Conservation (phyloP, 2,329 filamentous ascomycete species). For the Trichoderma asperellum region DNA sequence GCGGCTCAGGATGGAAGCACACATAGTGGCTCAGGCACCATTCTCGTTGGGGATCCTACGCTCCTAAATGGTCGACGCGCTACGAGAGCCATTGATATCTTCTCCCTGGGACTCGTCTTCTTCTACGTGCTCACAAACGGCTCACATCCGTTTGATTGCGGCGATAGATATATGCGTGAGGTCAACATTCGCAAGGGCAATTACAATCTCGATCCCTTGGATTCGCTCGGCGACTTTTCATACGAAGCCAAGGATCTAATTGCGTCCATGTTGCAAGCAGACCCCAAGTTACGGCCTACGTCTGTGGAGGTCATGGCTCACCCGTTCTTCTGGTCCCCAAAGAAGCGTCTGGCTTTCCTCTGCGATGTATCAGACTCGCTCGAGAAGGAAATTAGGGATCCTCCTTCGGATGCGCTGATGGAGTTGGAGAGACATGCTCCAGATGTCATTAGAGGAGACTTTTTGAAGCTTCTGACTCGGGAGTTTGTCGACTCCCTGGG, state of each 20-base stretch:
- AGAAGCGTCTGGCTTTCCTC: conserved; percentile 89
- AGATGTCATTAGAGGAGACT: conserved; percentile 69
- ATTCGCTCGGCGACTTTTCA: conserved; percentile 78
- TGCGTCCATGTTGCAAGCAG: conserved; percentile 69
- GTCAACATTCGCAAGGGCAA: conserved; percentile 95
- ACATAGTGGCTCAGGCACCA: conserved; percentile 64
- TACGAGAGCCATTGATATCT: conserved; percentile 95
- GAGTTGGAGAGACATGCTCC: conserved; percentile 60
- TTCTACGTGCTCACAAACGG: conserved; percentile 97
- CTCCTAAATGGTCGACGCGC: conserved; percentile 69
- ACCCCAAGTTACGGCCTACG: conserved; percentile 65
- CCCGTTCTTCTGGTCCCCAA: conserved; percentile 93
- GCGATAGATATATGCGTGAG: conserved; percentile 92
- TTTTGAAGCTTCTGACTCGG: conserved; percentile 73
- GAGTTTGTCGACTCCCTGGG: conserved; percentile 88
- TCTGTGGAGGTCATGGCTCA: conserved; percentile 84
- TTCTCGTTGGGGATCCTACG: conserved; percentile 57
- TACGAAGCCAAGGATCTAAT: conserved; percentile 89
- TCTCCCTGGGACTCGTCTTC: conserved; percentile 96
- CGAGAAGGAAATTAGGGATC: conserved; percentile 86
- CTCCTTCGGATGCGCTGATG: conserved; percentile 69
- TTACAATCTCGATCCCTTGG: conserved; percentile 71
- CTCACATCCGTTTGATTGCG: conserved; percentile 89
- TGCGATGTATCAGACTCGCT: conserved; percentile 97
- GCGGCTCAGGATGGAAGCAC: conserved; percentile 56